Base-by-base conservation (phyloP, 164 flowering plant species). In the Buxus sempervirens region DNA sequence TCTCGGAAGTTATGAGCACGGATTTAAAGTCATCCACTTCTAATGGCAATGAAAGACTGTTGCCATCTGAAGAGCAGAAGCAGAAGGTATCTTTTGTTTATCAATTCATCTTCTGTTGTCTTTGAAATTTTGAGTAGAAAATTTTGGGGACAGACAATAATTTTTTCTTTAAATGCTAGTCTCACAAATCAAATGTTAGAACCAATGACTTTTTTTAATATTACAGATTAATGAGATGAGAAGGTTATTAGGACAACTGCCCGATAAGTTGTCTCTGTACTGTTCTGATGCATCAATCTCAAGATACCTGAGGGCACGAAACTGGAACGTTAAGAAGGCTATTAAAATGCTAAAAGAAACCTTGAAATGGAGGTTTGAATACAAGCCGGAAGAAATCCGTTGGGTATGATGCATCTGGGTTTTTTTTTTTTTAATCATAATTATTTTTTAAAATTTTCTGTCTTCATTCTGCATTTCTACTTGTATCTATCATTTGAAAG, bases 321-420 rank as follows among this genome's bases (percentile, higher is more conserved):
- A 84, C 73, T 88, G 97, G 97, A 80, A 87, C 82, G 88, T 89
- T 66, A 89, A 88, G 82, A 95, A 95, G 76, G 90, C 99, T 14
- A 76, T 82, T 57, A 86, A 88, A 80, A 90, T 95, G 99, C 80
- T 95, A 64, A 89, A 90, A 73, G 96, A 83, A 28, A 72, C 91
- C 60, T 72, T 95, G 67, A 95, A 90, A 77, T 95, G 99, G 99
- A 85, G 99, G 75, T 38, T 62, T 27, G 81, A 82, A 53, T 90
- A 79, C 83, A 90, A 88, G 67, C 97, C 99, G 1, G 99, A 95
- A 75, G 96, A 89, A 70, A 90, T 95, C 62, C 82, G 85, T 42
- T 95, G 97, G 99, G 99, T 95, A 90, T 68, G 71, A 23, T 26
- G 58, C 38, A 36, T 45, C 41, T 36, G 13, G 19, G 10, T 64